Evolutionary conservation across 148 eudicot species (phyloP), one percentile per base, ranked within the genome.

Genomic region (Salicornia ramosissima): DNA sequence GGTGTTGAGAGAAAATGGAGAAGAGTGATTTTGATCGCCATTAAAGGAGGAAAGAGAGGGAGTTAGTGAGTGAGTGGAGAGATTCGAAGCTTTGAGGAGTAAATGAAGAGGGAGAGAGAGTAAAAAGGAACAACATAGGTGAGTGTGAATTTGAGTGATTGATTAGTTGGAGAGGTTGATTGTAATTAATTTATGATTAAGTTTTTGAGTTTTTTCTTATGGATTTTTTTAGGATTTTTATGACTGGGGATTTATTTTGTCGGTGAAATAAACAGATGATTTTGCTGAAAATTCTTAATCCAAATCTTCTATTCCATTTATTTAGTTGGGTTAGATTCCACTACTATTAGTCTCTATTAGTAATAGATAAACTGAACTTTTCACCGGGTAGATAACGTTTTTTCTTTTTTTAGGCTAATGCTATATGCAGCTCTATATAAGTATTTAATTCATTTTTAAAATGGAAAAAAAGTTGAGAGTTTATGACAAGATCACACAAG

Each of bases 41-140:
- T 79, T 82, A 55, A 70, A 45, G 53, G 29, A 59, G 53, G 56
- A 40, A 28, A 60, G 55, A 57, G 62, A 58, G 46, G 18, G 66
- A 61, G 42, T 33, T 10, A 29, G 40, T 3, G 40, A 36, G 40
- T 3, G 40, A 36, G 40, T 36, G 56, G 60, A 64, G 67, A 83
- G 82, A 82, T 74, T 79, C 82, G 78, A 76, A 82, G 80, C 80
- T 82, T 79, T 74, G 59, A 76, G 58, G 85, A 68, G 77, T 64
- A 59, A 52, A 57, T 74, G 73, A 54, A 42, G 51, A 69, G 67
- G 56, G 31, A 58, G 5, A 26, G 15, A 18, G 56, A 28, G 36
- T n/a, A 22, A 21, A 16, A n/a, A n/a, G n/a, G n/a, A n/a, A n/a
- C n/a, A n/a, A n/a, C n/a, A n/a, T 36, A 72, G 51, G 42, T 63